Conservation (phyloP, 2,329 filamentous ascomycete species). For the Blastomyces percursus region DNA sequence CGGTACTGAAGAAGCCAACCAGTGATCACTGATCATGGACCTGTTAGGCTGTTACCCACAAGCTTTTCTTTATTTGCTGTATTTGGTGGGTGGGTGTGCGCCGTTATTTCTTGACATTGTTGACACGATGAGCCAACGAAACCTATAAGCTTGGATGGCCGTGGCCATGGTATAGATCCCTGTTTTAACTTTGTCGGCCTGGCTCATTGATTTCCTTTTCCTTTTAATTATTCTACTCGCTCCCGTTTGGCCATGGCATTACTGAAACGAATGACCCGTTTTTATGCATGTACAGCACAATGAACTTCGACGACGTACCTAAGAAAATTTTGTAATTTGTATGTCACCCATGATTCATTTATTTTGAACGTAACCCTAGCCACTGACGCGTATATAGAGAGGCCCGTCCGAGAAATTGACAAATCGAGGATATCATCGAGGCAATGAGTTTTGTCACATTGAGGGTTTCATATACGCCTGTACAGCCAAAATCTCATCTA, state of each 20-base stretch:
- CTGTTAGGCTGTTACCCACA: background rate
- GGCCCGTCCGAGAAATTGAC: background rate
- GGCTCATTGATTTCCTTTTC: too few relatives aligned
- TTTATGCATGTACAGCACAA: too few relatives aligned
- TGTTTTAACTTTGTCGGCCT: too few relatives aligned
- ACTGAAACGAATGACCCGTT: too few relatives aligned
- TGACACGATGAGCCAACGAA: too few relatives aligned
- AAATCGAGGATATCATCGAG: background rate
- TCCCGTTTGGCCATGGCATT: background rate
- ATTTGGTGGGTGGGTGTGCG: too few relatives aligned
- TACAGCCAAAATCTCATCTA: background rate
- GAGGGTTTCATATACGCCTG: background rate
- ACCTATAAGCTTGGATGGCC: too few relatives aligned
- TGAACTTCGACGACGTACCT: background rate
- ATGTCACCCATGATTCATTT: background rate
- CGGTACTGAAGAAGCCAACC: background rate
- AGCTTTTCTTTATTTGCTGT: background rate
- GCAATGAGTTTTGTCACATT: background rate
- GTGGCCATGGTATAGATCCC: too few relatives aligned
- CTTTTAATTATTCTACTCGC: too few relatives aligned
- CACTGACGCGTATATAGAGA: background rate
- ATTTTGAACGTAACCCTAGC: background rate
- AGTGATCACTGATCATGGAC: background rate
- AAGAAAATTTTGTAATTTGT: background rate
- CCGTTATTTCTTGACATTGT: too few relatives aligned